Conservation (phyloP, 768 basidiomycete genomes). For the Trametes villosa region DNA sequence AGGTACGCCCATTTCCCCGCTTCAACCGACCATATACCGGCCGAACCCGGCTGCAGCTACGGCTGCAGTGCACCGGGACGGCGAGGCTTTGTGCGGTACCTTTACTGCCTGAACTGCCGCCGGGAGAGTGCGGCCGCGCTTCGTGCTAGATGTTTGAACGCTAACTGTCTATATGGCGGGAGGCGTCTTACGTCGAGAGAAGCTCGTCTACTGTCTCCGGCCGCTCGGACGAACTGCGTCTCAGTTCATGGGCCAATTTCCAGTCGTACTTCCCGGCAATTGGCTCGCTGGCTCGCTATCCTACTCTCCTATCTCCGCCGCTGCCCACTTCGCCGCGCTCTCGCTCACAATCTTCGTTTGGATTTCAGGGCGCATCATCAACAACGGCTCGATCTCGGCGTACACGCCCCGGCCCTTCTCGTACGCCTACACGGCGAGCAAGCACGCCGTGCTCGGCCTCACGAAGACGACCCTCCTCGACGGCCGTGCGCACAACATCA, state of each 20-base stretch:
- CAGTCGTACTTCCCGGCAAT: too few relatives aligned
- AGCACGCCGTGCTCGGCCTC: conserved; percentile 79
- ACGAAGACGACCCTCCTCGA: conserved; percentile 81
- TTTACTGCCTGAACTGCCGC: too few relatives aligned
- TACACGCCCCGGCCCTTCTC: conserved; percentile 69
- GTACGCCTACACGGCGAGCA: conserved; percentile 72
- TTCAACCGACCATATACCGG: neutral
- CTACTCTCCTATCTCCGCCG: neutral
- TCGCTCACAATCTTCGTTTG: neutral
- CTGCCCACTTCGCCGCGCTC: neutral
- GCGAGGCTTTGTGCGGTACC: too few relatives aligned
- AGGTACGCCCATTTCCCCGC: conserved; percentile 42
- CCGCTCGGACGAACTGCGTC: too few relatives aligned
- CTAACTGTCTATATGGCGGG: too few relatives aligned
- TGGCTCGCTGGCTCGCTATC: too few relatives aligned
- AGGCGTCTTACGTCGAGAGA: too few relatives aligned
- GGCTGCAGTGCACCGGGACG: neutral
- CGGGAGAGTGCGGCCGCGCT: too few relatives aligned
- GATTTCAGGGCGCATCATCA: conserved; percentile 70
- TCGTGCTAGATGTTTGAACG: neutral
- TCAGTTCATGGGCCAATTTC: too few relatives aligned
- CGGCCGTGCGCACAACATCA: conserved; percentile 72
- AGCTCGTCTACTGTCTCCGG: too few relatives aligned
- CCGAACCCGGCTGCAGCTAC: neutral
- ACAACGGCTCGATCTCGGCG: conserved; percentile 82